These are phyloP conservation scores for Chamaecrista fasciculata DNA, from an alignment of 306 rosid species.

Conservation along the genomic window DNA sequence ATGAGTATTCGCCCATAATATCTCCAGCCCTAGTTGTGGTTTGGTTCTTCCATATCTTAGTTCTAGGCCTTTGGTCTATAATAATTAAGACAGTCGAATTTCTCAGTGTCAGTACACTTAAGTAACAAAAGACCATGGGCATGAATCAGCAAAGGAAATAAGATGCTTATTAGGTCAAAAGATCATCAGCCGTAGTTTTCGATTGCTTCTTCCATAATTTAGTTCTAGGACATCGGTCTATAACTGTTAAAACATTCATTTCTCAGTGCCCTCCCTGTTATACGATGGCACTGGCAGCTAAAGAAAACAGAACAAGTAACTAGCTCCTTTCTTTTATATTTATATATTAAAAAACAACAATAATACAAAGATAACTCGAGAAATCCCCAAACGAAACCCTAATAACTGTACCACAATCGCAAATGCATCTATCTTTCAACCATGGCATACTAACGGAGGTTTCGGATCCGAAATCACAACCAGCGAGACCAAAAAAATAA, in stretches of 20 bases:
- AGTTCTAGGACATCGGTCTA: neutral
- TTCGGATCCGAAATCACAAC: constrained; percentile 35
- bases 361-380: neutral
- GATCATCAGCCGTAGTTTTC: neutral
- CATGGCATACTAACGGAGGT: neutral
- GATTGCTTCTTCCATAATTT: neutral
- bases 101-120: neutral
- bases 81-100: neutral
- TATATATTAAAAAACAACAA: neutral
- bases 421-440: neutral
- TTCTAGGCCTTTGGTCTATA: neutral
- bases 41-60: neutral
- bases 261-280: neutral
- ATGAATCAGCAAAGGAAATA: neutral
- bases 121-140: constrained; percentile 5
- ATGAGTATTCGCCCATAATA: neutral
- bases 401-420: neutral
- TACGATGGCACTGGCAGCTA: neutral
- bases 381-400: constrained; percentile 14
- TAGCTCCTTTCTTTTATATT: neutral
- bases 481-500: neutral
- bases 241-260: neutral
- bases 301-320: neutral
- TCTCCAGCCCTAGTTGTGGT: neutral
- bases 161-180: neutral